A percentile compares a stretch with the other conserved stretches of the same genome.
phyloP scores from a whole-genome alignment of 2,329 filamentous ascomycete genomes.

The Venturia effusa region DNA sequence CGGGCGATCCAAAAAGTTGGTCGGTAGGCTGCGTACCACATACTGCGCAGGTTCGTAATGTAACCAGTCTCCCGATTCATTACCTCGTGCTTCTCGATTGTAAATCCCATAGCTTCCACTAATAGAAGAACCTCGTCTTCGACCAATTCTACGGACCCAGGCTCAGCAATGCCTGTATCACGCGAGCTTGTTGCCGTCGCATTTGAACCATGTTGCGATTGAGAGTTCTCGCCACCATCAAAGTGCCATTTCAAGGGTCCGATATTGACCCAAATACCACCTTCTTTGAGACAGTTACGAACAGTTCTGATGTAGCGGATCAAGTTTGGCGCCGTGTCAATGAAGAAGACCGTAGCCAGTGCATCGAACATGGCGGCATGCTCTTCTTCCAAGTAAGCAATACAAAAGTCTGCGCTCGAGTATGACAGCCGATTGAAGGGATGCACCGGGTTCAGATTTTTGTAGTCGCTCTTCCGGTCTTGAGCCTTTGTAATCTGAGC shows the following conservation, averaged over 20 bases:
- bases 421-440: slow-evolving; percentile 69
- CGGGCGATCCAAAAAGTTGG: slow-evolving; percentile 79
- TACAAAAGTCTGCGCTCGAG: slow-evolving; percentile 85
- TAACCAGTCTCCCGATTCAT: slow-evolving; percentile 63
- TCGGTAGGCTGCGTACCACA: slow-evolving; percentile 74
- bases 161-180: slow-evolving; percentile 62
- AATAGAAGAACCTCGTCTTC: slow-evolving; percentile 78
- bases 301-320: slow-evolving; percentile 85
- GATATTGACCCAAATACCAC: slow-evolving; percentile 78
- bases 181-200: no score
- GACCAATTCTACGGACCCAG: slow-evolving; percentile 80
- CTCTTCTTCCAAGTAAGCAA: slow-evolving; percentile 60
- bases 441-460: slow-evolving; percentile 19
- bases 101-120: slow-evolving; percentile 66
- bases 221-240: slow-evolving; percentile 19
- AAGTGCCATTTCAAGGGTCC: slow-evolving; percentile 95
- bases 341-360: slow-evolving; percentile 86
- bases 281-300: slow-evolving; percentile 60
- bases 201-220: background rate
- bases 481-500: slow-evolving; percentile 10
- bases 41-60: slow-evolving; percentile 73
- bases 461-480: background rate
- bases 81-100: slow-evolving; percentile 50
- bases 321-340: slow-evolving; percentile 91
- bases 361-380: slow-evolving; percentile 61